Evolutionary conservation across 805 yeast genomes (phyloP), one percentile per base, ranked within the genome.

Genomic region (Metschnikowia lochheadii): DNA sequence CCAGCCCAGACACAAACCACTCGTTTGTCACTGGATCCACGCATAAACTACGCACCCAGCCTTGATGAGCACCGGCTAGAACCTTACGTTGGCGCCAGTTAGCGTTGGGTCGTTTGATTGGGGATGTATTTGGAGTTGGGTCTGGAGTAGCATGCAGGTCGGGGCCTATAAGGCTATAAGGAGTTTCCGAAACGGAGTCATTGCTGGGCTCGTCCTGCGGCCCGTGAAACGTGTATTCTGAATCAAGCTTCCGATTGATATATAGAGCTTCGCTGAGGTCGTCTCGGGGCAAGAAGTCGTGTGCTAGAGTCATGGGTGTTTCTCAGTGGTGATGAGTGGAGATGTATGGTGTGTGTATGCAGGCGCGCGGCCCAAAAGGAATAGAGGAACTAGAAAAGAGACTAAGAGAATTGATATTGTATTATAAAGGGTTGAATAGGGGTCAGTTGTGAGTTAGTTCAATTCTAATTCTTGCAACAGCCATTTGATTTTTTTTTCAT

Each of bases 1-100:
- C 80, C 3, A 96, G 84, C 0, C 98, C 99, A 0, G 97, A 84
- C 6, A 85, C 96, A 69, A 89, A 92, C 89, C 94, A 94, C 56
- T 84, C 80, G 64, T 90, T 90, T 32, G 85, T 85, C 11, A 72
- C 65, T 0, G 96, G 96, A 53, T 94, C 98, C 17, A 87, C 79
- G 6, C 85, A 77, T 2, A 90, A 71, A n/a, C 88, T 78, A 42
- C 96, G 76, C 0, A 94, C 89, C 91, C 97, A 91, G 0, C 99
- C 99, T 37, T 80, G 77, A 64, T 94, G 99, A 3, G 98, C 98
- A 3, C 76, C 75, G 1, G 87, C 82, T 0, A 92, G 75, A 3
- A 92, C 89, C 50, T 85, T 75, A 62, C 74, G 76, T 5, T 88
- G 74, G 57, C 81, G 80, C 96, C 96, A 89, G 17, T 54, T n/a